Conservation (phyloP, 306 rosid genomes). For the Gleditsia sinensis region DNA sequence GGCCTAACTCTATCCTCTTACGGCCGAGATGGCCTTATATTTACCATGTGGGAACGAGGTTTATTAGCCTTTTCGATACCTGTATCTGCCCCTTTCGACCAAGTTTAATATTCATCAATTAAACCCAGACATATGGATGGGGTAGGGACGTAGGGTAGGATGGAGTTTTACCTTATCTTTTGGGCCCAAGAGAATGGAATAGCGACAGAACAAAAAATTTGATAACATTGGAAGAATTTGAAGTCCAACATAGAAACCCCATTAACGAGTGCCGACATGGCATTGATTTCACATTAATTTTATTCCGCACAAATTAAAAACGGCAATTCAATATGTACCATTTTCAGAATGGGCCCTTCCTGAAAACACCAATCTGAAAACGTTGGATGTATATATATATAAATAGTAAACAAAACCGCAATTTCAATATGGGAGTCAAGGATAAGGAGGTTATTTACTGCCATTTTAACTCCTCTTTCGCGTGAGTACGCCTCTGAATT, state of each 20-base stretch:
- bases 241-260: background rate
- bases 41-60: background rate
- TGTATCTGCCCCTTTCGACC: background rate
- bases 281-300: slow-evolving; percentile 19
- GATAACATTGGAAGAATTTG: background rate
- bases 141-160: no score
- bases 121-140: background rate
- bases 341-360: slow-evolving; percentile 30
- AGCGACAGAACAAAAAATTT: background rate
- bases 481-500: slow-evolving; percentile 8
- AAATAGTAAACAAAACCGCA: slow-evolving; percentile 16
- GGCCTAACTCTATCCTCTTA: background rate
- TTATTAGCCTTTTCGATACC: background rate
- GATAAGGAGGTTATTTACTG: background rate
- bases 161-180: background rate
- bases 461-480: slow-evolving; percentile 1
- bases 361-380: slow-evolving; percentile 33
- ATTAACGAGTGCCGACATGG: slow-evolving; percentile 35
- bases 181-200: background rate
- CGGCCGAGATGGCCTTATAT: background rate
- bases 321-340: slow-evolving; percentile 36
- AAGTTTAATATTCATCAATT: background rate
- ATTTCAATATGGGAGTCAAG: slow-evolving; percentile 10
- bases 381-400: background rate
- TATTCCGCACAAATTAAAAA: background rate